A percentile compares a stretch with the other conserved stretches of the same genome.
Evolutionary conservation across 169 alveolate genomes (phyloP).

Genomic region (Eimeria tenella): DNA sequence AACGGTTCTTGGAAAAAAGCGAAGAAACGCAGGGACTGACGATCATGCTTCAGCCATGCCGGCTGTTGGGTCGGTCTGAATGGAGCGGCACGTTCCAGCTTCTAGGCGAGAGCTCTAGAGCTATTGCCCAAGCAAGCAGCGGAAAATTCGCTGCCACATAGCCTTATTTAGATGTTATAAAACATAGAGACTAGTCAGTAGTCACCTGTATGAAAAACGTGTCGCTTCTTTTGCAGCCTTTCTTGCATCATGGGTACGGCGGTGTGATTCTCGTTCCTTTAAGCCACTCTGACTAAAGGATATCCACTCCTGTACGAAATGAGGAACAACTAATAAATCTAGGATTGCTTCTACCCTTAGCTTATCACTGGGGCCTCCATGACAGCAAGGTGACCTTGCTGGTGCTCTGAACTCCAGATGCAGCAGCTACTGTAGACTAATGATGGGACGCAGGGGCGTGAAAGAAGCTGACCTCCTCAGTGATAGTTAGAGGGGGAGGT

Average conservation of each 20-base stretch:
- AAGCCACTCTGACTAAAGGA: neutral
- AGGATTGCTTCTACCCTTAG: too few relatives aligned
- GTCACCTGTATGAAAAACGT: conserved; percentile 56
- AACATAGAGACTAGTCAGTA: neutral
- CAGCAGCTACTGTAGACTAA: too few relatives aligned
- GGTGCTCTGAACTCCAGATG: too few relatives aligned
- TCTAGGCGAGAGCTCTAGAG: neutral
- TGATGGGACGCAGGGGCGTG: neutral
- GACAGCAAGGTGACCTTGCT: too few relatives aligned
- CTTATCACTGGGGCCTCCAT: too few relatives aligned
- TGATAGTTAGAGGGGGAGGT: conserved; percentile 46
- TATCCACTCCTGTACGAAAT: conserved; percentile 18
- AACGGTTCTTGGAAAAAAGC: conserved; percentile 93
- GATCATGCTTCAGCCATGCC: conserved; percentile 93
- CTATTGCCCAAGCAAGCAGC: neutral
- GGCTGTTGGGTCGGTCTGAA: conserved; percentile 91
- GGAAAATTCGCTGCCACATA: neutral
- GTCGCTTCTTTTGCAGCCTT: conserved; percentile 52
- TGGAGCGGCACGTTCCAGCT: neutral
- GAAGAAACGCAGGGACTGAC: conserved; percentile 89
- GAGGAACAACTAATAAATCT: neutral
- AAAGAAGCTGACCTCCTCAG: conserved; percentile 29
- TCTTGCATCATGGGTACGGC: conserved; percentile 63
- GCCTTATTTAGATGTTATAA: neutral
- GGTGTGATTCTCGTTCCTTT: neutral